phyloP scores from a whole-genome alignment of 345 rosid species.

The Erodium maritimum region DNA sequence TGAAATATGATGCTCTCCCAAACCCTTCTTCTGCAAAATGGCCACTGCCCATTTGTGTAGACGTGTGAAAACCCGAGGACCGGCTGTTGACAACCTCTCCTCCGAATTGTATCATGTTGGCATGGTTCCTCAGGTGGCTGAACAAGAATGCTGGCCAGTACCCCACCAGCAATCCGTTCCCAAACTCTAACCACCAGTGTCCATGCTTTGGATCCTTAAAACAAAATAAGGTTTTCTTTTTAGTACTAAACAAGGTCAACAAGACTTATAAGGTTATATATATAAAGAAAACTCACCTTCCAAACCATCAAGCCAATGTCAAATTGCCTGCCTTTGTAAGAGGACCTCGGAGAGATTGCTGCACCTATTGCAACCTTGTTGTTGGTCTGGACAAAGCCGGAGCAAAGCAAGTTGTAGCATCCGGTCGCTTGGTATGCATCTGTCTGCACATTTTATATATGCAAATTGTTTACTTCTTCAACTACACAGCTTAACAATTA shows the following conservation, averaged over 20 bases:
- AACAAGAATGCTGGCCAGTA: conserved; percentile 94
- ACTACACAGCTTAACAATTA: background rate
- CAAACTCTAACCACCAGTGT: conserved; percentile 95
- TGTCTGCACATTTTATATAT: conserved; percentile 30
- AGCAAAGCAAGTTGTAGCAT: conserved; percentile 89
- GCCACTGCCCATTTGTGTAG: conserved; percentile 97
- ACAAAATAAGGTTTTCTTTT: background rate
- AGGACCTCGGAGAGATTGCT: conserved; percentile 91
- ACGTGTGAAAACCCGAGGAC: conserved; percentile 71
- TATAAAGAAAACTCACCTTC: conserved; percentile 50
- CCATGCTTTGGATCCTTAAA: conserved; percentile 91
- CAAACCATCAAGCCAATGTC: conserved; percentile 81
- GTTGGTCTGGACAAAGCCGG: conserved; percentile 94
- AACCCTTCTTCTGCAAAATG: conserved; percentile 87
- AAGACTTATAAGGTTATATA: no score
- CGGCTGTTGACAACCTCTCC: conserved; percentile 81
- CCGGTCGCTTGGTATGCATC: conserved; percentile 99
- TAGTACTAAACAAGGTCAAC: background rate
- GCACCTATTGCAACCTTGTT: conserved; percentile 89
- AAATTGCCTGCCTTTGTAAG: conserved; percentile 74
- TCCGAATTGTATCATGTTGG: conserved; percentile 93
- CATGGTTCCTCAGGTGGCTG: conserved; percentile 76
- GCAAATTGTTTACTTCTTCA: background rate
- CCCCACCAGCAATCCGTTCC: conserved; percentile 72
- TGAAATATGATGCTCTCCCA: conserved; percentile 70